These are phyloP conservation scores for Rhexocercosporidium sp. DNA, from an alignment of 2,329 filamentous ascomycete genomes.

Conservation along the genomic window DNA sequence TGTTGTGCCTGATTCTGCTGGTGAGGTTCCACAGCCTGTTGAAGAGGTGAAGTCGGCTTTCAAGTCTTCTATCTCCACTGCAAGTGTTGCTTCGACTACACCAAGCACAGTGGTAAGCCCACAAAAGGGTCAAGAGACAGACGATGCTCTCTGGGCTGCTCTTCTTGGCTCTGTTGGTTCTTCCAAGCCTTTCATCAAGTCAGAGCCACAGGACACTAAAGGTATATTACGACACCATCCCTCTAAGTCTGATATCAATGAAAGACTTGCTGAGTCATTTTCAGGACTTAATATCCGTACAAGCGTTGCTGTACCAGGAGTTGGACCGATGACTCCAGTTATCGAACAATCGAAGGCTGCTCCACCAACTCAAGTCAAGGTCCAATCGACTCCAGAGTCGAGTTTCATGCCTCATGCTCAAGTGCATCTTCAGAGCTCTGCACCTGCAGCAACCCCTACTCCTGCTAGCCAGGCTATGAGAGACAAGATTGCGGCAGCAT, in stretches of 20 bases:
- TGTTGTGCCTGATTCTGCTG: background rate
- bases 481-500: background rate
- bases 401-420: background rate
- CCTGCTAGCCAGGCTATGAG: conserved; percentile 4
- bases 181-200: background rate
- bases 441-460: background rate
- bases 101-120: background rate
- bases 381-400: background rate
- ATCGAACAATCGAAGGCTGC: background rate
- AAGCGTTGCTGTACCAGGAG: background rate
- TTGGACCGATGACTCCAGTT: background rate
- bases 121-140: background rate
- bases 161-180: background rate
- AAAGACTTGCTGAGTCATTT: conserved; percentile 13
- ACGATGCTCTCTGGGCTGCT: background rate
- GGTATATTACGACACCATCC: background rate
- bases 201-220: conserved; percentile 2
- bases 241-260: conserved; percentile 9
- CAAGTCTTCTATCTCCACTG: background rate
- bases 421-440: background rate
- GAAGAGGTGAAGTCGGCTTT: background rate
- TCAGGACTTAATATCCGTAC: background rate
- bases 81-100: background rate
- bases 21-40: background rate
- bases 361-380: background rate